Base-by-base conservation (phyloP, 2,329 filamentous ascomycete species). In the Microdochium trichocladiopsis region DNA sequence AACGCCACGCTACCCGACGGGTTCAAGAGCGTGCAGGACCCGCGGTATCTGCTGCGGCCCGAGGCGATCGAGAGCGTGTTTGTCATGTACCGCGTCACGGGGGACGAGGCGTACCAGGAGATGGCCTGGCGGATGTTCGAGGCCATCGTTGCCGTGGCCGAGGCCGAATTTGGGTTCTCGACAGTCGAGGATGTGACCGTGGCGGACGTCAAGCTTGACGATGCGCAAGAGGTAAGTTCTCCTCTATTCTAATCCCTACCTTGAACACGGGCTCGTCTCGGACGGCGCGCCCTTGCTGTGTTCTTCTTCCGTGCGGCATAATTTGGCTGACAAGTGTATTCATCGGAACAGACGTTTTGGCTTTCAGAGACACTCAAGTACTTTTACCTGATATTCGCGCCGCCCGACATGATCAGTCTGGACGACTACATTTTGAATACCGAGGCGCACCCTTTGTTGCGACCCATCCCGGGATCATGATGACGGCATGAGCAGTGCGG, bases 351-450 rank as follows among this genome's bases (percentile, higher is more conserved):
- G 72, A 86, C 80, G 55, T 89, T 88, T 60, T 90, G 86, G 83
- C 70, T 86, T 60, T 81, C 82, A 0, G 86, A 90, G 70, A 90
- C 86, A 16, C 68, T 90, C 54, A 90, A 89, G 67, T 90, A 90
- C 57, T 88, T 88, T 52, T 90, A 86, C 58, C 65, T 90, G 49
- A 78, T 89, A 25, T 90, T 89, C 58, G 82, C 79, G 22, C 78
- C 85, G 16, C 79, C 83, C 0, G 74, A 78, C n/a, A 60, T 83
- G 25, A 72, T 88, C 41, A 86, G 76, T 61, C 66, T 90, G 61
- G 86, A 90, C 64, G 78, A 87, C 9, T 89, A 75, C 64, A 83
- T 89, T 37, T 66, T 84, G 28, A 80, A 78, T 52, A 80, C 77
- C 0, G 77, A 79, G 60, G 77, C 74, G 2, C 76, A 79, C 57